phyloP scores from a whole-genome alignment of 306 rosid genomes.

The Chamaecrista fasciculata region DNA sequence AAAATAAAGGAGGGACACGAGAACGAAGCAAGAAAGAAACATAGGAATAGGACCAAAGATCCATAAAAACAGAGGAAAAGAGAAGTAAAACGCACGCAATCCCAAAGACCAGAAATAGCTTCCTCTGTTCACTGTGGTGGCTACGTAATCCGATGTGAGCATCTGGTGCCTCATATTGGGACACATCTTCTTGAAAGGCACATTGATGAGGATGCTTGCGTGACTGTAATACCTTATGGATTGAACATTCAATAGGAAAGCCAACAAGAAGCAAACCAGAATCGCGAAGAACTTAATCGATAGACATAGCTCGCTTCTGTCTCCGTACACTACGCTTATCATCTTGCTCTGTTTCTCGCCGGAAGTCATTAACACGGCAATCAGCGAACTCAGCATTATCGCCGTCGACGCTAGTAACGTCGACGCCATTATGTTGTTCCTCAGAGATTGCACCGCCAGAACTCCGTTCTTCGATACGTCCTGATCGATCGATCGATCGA shows the following conservation, averaged over 20 bases:
- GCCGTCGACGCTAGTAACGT: constrained; percentile 90
- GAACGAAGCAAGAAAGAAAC: constrained; percentile 50
- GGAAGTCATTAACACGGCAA: constrained; percentile 66
- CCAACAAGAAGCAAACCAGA: constrained; percentile 69
- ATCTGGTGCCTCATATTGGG: constrained; percentile 34
- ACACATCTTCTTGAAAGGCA: constrained; percentile 57
- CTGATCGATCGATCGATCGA: no score
- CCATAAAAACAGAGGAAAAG: constrained; percentile 84
- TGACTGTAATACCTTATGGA: constrained; percentile 87
- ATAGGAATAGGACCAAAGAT: constrained; percentile 85
- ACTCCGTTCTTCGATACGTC: constrained; percentile 68
- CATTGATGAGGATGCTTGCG: constrained; percentile 80
- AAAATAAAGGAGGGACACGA: constrained; percentile 62
- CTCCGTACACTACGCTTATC: constrained; percentile 35
- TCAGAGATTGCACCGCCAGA: constrained; percentile 78
- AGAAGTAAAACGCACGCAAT: constrained; percentile 80
- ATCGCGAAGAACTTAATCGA: constrained; percentile 69
- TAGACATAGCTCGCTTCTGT: constrained; percentile 41
- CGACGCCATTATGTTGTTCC: constrained; percentile 94
- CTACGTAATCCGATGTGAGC: constrained; percentile 64
- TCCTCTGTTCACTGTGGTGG: constrained; percentile 63
- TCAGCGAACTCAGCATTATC: constrained; percentile 74
- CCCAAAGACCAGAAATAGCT: constrained; percentile 89
- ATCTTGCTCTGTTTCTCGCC: constrained; percentile 15
- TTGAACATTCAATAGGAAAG: constrained; percentile 71